Evolutionary conservation across 352 stramenopile species (phyloP).

Genomic region (Phytophthora colocasiae): DNA sequence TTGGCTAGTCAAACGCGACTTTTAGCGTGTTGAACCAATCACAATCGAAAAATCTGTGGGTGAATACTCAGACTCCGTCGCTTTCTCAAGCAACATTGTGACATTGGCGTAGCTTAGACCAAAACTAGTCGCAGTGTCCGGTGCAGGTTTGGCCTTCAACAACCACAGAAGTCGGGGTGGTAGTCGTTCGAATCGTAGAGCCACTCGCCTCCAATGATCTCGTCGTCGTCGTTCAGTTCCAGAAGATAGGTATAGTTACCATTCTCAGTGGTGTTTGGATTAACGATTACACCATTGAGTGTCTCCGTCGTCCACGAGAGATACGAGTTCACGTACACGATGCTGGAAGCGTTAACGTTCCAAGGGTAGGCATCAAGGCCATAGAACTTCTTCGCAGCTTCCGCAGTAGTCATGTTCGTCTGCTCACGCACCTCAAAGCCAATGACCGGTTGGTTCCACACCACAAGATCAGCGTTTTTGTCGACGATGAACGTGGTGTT

Average conservation of each 20-base stretch:
- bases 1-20: too few relatives aligned
- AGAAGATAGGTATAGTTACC: conserved; percentile 25
- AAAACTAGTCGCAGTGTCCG: conserved; percentile 24
- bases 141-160: conserved; percentile 9
- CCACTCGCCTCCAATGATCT: conserved; percentile 42
- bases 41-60: too few relatives aligned
- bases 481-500: conserved; percentile 50
- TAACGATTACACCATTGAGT: neutral
- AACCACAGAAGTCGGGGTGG: conserved; percentile 44
- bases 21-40: too few relatives aligned
- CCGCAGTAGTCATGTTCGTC: conserved; percentile 22
- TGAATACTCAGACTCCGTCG: too few relatives aligned
- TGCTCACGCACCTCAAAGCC: conserved; percentile 43
- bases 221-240: conserved; percentile 25
- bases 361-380: neutral
- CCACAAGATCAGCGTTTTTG: conserved; percentile 25
- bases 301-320: conserved; percentile 1
- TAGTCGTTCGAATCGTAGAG: conserved; percentile 28
- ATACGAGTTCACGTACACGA: neutral
- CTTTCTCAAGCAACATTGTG: conserved; percentile 15
- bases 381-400: conserved; percentile 23
- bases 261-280: neutral
- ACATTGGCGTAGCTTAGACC: conserved; percentile 35
- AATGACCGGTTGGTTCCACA: conserved; percentile 58
- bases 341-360: neutral